A percentile compares a stretch with the other conserved stretches of the same genome.
phyloP scores from a whole-genome alignment of 108 stramenopile species.

The Pseudonitzschia delicatissima region DNA sequence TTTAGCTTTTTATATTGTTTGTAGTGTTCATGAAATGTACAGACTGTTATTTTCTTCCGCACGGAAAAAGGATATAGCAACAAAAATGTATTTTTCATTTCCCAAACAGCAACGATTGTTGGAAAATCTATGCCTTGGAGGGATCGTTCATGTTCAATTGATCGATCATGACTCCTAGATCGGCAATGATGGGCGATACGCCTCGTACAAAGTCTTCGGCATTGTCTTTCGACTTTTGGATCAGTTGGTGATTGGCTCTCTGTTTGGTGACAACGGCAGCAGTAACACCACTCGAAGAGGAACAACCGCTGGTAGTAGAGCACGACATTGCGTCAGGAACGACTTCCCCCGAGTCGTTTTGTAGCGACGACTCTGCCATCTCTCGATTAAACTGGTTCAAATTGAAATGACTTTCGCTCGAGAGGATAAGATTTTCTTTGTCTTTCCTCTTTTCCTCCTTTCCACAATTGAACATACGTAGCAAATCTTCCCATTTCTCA shows the following conservation, averaged over 20 bases:
- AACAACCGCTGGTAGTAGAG: not conserved
- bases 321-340: not conserved
- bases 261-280: not conserved
- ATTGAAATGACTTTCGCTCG: conserved; percentile 25
- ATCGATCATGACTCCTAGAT: conserved; percentile 43
- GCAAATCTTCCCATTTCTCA: conserved; percentile 36
- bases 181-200: conserved; percentile 33
- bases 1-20: no score
- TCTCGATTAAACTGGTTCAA: conserved; percentile 9
- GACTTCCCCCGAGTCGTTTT: not conserved
- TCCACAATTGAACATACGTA: conserved; percentile 24
- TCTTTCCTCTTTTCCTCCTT: conserved; percentile 19
- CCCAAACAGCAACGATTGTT: not conserved
- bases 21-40: no score
- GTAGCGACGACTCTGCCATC: not conserved
- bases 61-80: no score
- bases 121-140: conserved; percentile 37
- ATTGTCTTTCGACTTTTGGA: conserved; percentile 23
- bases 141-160: conserved; percentile 74
- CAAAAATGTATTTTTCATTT: not conserved
- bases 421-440: conserved; percentile 17
- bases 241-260: not conserved
- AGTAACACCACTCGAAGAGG: not conserved
- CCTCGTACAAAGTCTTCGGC: conserved; percentile 32
- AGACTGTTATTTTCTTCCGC: no score